phyloP scores from a whole-genome alignment of 306 rosid genomes.

The Prosopis cineraria region DNA sequence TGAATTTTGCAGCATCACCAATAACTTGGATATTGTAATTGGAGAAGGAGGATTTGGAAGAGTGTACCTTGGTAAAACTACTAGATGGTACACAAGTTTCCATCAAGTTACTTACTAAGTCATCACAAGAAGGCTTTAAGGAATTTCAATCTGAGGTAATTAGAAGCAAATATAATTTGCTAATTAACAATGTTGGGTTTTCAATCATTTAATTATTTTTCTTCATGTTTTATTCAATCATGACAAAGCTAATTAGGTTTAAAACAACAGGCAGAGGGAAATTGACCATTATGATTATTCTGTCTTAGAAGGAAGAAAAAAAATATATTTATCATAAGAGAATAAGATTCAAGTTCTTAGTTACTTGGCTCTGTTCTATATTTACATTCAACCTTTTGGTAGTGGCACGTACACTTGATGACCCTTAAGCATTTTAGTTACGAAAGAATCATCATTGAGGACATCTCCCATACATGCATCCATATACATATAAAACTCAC shows the following conservation, averaged over 20 bases:
- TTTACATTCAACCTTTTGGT: too few species aligned
- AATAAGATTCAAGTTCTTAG: too few species aligned
- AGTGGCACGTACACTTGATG: too few species aligned
- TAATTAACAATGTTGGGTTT: background rate
- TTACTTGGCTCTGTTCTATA: background rate
- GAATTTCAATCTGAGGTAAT: background rate
- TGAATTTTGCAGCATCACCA: background rate
- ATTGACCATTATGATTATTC: background rate
- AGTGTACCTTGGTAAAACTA: background rate
- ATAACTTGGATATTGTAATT: background rate
- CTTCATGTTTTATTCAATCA: too few species aligned
- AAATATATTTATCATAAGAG: background rate
- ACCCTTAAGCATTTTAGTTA: too few species aligned
- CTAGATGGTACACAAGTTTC: background rate
- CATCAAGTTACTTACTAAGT: background rate
- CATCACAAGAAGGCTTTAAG: background rate
- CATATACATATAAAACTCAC: too few species aligned
- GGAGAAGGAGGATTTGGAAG: background rate
- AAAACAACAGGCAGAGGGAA: background rate
- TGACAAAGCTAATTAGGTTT: too few species aligned
- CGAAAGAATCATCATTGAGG: too few species aligned
- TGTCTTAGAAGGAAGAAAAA: too few species aligned
- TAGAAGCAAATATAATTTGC: background rate
- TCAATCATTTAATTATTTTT: too few species aligned
- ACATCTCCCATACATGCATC: too few species aligned